Conservation (phyloP, 768 basidiomycete species). For the Xerocomellus chrysenteron region DNA sequence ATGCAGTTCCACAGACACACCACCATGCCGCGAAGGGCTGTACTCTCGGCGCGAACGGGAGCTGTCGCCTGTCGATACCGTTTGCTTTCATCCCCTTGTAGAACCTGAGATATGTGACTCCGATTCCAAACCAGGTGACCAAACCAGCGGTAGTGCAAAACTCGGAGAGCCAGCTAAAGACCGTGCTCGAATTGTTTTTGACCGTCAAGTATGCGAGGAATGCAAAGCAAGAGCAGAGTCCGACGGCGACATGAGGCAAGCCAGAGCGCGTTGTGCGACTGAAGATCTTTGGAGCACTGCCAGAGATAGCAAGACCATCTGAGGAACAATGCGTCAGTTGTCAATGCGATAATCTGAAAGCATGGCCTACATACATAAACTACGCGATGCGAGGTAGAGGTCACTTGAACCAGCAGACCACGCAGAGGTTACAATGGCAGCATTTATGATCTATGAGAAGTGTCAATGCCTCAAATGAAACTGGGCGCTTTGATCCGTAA, state of each 20-base stretch:
- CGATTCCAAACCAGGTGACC: constrained; percentile 45
- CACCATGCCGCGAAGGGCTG: constrained; percentile 45
- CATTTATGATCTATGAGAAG: too few species aligned
- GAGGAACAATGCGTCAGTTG: constrained; percentile 25
- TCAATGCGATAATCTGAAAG: not conserved
- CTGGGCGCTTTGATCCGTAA: not conserved
- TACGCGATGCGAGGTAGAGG: too few species aligned
- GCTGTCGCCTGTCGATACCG: constrained; percentile 43
- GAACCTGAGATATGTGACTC: constrained; percentile 47
- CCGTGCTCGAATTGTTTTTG: constrained; percentile 32
- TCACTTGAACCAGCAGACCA: not conserved
- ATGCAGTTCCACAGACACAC: constrained; percentile 25
- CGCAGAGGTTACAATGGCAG: not conserved
- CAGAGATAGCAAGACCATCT: constrained; percentile 54
- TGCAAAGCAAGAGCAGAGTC: constrained; percentile 29
- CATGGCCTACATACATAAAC: not conserved
- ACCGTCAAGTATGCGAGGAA: constrained; percentile 43
- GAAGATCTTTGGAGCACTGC: constrained; percentile 55
- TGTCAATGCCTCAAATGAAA: too few species aligned
- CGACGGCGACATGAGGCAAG: constrained; percentile 44
- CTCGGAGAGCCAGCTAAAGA: constrained; percentile 43
- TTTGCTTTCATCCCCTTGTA: constrained; percentile 47
- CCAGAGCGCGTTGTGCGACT: constrained; percentile 37
- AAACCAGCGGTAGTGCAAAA: constrained; percentile 40
- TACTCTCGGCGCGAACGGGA: constrained; percentile 45